phyloP scores from a whole-genome alignment of 371 early-diverging fungal species.

The Lichtheimia ornata region DNA sequence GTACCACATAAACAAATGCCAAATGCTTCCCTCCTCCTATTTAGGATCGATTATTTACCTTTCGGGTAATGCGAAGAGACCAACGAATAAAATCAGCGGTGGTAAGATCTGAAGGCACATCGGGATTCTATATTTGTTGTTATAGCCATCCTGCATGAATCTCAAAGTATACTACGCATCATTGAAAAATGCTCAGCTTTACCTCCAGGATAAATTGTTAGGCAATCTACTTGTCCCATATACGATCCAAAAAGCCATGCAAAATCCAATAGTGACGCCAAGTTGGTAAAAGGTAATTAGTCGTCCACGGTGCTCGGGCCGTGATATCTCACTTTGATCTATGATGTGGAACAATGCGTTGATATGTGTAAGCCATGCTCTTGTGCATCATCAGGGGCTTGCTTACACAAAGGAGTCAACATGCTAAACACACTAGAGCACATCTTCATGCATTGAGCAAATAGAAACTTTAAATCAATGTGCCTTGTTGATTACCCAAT shows the following conservation, averaged over 20 bases:
- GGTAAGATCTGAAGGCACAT: slow-evolving; percentile 80
- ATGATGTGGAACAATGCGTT: background rate
- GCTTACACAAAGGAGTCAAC: slow-evolving; percentile 43
- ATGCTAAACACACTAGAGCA: slow-evolving; percentile 34
- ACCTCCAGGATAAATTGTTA: slow-evolving; percentile 49
- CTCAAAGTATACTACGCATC: background rate
- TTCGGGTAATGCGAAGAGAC: slow-evolving; percentile 72
- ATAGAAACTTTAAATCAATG: background rate
- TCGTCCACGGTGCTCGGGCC: slow-evolving; percentile 82
- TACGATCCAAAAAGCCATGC: slow-evolving; percentile 43
- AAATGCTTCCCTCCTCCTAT: background rate
- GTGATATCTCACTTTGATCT: slow-evolving; percentile 89
- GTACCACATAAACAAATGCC: slow-evolving; percentile 3
- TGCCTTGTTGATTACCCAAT: slow-evolving; percentile 50
- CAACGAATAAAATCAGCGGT: slow-evolving; percentile 61
- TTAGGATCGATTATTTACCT: slow-evolving; percentile 13
- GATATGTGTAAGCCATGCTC: background rate
- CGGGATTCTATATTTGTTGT: slow-evolving; percentile 39
- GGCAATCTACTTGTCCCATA: slow-evolving; percentile 29
- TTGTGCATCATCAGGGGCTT: background rate
- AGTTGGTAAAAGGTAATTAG: slow-evolving; percentile 89
- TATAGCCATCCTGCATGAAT: background rate
- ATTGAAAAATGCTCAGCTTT: background rate
- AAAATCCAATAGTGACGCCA: slow-evolving; percentile 75
- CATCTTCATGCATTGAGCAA: background rate